These are phyloP conservation scores for Solanum peruvianum DNA, from an alignment of 257 asterid genomes.

Conservation along the genomic window DNA sequence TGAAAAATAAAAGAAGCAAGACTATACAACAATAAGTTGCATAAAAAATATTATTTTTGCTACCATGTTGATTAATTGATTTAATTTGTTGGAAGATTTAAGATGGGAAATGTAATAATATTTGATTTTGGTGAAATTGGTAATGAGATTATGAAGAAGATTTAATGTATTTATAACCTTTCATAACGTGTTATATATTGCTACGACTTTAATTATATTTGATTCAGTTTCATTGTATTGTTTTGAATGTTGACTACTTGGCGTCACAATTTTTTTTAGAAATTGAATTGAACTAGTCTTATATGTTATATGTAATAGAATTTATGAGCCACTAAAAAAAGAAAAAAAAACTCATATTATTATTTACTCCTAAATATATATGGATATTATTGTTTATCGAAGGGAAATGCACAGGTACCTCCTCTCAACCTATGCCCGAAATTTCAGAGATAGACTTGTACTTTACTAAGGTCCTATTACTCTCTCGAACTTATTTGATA, in stretches of 20 bases:
- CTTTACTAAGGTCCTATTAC: too few species aligned
- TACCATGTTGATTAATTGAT: background rate
- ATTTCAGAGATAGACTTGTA: too few species aligned
- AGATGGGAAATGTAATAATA: background rate
- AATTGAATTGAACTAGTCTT: background rate
- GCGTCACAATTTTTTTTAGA: background rate
- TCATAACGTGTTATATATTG: background rate
- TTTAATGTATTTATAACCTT: background rate
- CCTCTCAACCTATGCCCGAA: fast-evolving
- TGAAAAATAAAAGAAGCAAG: background rate
- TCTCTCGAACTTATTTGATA: too few species aligned
- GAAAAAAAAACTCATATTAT: background rate
- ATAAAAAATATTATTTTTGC: background rate
- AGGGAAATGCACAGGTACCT: too few species aligned
- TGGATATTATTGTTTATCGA: background rate
- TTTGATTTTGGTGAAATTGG: background rate
- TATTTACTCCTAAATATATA: background rate
- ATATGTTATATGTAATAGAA: background rate
- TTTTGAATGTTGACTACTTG: background rate
- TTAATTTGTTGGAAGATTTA: background rate
- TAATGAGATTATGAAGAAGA: background rate
- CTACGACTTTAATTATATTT: background rate
- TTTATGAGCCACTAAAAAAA: background rate
- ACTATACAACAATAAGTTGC: background rate
- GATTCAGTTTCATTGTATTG: background rate